These are phyloP conservation scores for Septoria linicola DNA, from an alignment of 2,329 filamentous ascomycete genomes.

Conservation along the genomic window DNA sequence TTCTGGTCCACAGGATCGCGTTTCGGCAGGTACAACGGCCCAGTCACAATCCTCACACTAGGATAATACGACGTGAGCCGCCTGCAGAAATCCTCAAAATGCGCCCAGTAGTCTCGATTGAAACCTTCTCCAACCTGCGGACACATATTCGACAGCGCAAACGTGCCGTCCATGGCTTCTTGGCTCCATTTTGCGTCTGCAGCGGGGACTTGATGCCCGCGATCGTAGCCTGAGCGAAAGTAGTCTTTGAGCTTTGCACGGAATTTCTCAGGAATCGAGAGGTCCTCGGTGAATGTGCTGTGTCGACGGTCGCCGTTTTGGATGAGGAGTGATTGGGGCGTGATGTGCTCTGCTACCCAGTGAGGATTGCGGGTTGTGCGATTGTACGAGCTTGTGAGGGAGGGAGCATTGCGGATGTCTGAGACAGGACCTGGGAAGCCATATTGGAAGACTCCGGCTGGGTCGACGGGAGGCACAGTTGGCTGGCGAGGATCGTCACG, in stretches of 20 bases:
- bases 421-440: conserved; percentile 86
- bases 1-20: conserved; percentile 80
- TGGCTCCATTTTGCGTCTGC: conserved; percentile 97
- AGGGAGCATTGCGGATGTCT: conserved; percentile 73
- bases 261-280: conserved; percentile 76
- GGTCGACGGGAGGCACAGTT: conserved; percentile 45
- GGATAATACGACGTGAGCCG: conserved; percentile 78
- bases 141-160: conserved; percentile 93
- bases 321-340: conserved; percentile 72
- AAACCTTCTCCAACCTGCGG: conserved; percentile 98
- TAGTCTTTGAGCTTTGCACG: conserved; percentile 91
- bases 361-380: conserved; percentile 85
- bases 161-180: conserved; percentile 90
- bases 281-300: conserved; percentile 80
- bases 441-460: conserved; percentile 54
- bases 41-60: conserved; percentile 85
- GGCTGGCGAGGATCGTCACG: conserved; percentile 28
- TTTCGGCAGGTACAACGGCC: conserved; percentile 87
- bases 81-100: conserved; percentile 96
- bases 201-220: conserved; percentile 94
- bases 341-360: conserved; percentile 95
- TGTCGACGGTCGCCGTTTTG: conserved; percentile 80
- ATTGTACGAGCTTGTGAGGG: conserved; percentile 85
- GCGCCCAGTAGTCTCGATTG: conserved; percentile 98
- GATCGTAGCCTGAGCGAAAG: conserved; percentile 89